phyloP scores from a whole-genome alignment of 176 grass and related monocot genomes.

The Metroxylon sagu region DNA sequence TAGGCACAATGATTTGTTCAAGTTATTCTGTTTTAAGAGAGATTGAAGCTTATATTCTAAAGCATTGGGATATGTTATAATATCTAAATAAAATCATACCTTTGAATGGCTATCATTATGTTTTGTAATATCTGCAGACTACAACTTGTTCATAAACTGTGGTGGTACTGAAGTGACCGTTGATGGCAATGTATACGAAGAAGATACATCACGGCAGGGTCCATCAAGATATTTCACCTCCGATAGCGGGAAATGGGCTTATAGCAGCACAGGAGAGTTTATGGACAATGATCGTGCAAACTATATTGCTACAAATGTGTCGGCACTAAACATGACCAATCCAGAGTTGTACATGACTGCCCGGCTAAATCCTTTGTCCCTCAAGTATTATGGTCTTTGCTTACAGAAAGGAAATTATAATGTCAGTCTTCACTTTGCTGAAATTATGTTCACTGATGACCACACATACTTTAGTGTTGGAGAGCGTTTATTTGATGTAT shows the following conservation, averaged over 20 bases:
- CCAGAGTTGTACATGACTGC: constrained; percentile 68
- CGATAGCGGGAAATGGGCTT: constrained; percentile 52
- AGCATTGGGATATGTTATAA: background rate
- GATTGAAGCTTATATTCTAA: background rate
- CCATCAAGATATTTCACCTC: constrained; percentile 44
- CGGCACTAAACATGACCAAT: constrained; percentile 30
- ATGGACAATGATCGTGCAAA: constrained; percentile 46
- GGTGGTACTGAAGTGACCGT: constrained; percentile 43
- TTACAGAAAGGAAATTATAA: constrained; percentile 65
- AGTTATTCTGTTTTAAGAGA: background rate
- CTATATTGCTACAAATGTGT: constrained; percentile 56
- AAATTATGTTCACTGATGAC: constrained; percentile 74
- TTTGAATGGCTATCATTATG: background rate
- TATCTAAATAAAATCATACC: constrained; percentile 7
- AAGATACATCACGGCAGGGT: constrained; percentile 60
- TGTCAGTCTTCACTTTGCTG: constrained; percentile 75
- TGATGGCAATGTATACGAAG: constrained; percentile 41
- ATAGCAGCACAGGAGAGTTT: constrained; percentile 90
- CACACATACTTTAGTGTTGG: constrained; percentile 60
- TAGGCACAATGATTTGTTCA: constrained; percentile 28
- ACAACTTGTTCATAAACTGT: constrained; percentile 78
- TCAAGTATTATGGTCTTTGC: constrained; percentile 87
- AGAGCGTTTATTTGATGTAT: constrained; percentile 74
- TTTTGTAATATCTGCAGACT: constrained; percentile 46
- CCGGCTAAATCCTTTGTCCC: constrained; percentile 63